Percentiles rank a stretch among this genome's conserved stretches.
phyloP scores from a whole-genome alignment of 495 filamentous ascomycete genomes.

The Daldinia loculata region DNA sequence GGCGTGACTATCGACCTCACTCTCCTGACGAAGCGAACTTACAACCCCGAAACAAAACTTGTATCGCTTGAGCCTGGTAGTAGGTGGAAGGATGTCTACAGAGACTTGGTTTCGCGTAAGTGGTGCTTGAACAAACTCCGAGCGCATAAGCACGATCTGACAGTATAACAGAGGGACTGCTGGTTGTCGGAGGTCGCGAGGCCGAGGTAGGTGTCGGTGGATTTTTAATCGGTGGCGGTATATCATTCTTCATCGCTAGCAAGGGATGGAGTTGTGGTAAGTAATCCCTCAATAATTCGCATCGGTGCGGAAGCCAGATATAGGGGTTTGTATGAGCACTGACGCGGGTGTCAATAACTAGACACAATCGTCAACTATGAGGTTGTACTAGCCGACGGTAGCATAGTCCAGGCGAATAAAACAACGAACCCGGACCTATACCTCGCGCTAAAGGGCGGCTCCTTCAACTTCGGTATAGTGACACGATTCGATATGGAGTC shows the following conservation, averaged over 20 bases:
- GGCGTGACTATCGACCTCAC: not conserved
- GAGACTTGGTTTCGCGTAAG: not conserved
- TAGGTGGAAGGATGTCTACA: slow-evolving; percentile 1
- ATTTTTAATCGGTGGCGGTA: slow-evolving; percentile 65
- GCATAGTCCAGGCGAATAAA: slow-evolving; percentile 54
- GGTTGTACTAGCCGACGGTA: slow-evolving; percentile 59
- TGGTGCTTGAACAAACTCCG: not conserved
- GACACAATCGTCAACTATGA: slow-evolving; percentile 58
- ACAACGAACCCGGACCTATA: slow-evolving; percentile 56
- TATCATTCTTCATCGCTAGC: slow-evolving; percentile 60
- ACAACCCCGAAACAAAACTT: not conserved
- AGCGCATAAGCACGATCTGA: not conserved
- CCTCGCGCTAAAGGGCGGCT: slow-evolving; percentile 61
- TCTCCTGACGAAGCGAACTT: not conserved
- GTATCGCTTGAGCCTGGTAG: not conserved
- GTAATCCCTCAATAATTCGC: not conserved
- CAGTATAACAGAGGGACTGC: slow-evolving; percentile 47
- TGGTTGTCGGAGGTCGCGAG: slow-evolving; percentile 65
- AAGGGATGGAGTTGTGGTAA: slow-evolving; percentile 59
- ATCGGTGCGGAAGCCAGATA: not conserved
- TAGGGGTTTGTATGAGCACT: not conserved
- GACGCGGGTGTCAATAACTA: not conserved
- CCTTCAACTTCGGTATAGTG: slow-evolving; percentile 63
- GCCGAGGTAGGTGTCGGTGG: slow-evolving; percentile 66
- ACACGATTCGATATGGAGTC: slow-evolving; percentile 56